Evolutionary conservation across 306 rosid species (phyloP), one percentile per base, ranked within the genome.

Genomic region (Arachis stenosperma): DNA sequence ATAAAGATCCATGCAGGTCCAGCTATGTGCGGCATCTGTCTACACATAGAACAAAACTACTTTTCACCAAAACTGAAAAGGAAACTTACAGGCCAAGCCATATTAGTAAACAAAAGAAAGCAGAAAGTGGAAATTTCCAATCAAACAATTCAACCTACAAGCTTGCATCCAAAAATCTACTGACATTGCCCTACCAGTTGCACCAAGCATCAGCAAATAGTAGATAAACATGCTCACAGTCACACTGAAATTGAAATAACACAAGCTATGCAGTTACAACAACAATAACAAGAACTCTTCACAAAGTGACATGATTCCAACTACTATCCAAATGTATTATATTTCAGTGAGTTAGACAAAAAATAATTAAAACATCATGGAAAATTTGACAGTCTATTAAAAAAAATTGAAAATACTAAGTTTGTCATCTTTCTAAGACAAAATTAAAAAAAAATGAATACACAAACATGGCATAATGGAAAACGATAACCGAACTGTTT

Each of bases 1-100:
- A 82, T 92, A 92, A 1, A 92, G 80, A 79, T 92, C 97, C 96
- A 92, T 92, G 80, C 97, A 92, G 43, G 93, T 82, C 97, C 97
- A 92, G 82, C 96, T 92, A 81, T 89, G 93, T 12, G 97, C 97
- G 59, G 78, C 89, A 43, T 85, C 83, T 71, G 97, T 92, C 96
- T 92, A 83, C 17, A 67, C 14, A 79, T 33, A 64, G 9, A 10
- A 71, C 54, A 50, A 66, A 56, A 30, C 43, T 47, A 42, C n/a
- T 42, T 15, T 42, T 54, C 64, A 74, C 10, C 65, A 58, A 36
- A 69, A 29, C 30, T 0, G 50, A 39, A 60, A 58, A 60, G 46
- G 65, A 6, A 60, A 76, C 5, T 61, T 60, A 52, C 48, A 7
- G 8, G 9, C 17, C 27, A 48, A 65, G 4, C 55, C 15, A 17